Evolutionary conservation across 345 rosid species (phyloP).

Genomic region (Salix udensis): DNA sequence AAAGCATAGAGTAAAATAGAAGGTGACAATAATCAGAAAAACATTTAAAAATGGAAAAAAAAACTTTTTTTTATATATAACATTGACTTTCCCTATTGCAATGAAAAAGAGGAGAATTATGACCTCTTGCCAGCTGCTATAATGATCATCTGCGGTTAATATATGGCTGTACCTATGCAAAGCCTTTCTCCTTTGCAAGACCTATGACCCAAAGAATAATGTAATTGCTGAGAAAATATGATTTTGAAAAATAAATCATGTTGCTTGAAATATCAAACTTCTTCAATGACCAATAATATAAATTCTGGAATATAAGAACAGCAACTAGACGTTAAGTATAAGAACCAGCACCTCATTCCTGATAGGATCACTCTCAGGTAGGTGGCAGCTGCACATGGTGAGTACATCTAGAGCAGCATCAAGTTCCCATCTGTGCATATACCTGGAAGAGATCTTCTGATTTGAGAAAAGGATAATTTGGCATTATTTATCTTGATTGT

Average conservation of each 20-base stretch:
- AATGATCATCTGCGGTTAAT: slow-evolving; percentile 74
- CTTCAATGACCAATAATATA: slow-evolving; percentile 4
- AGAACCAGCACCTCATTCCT: slow-evolving; percentile 57
- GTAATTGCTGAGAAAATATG: slow-evolving; percentile 1
- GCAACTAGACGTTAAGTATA: background rate
- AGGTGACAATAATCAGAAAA: slow-evolving; percentile 1
- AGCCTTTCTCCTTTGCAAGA: slow-evolving; percentile 77
- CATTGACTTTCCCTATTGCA: slow-evolving; percentile 1
- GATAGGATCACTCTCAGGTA: slow-evolving; percentile 53
- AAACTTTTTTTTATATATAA: background rate
- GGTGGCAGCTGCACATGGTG: slow-evolving; percentile 97
- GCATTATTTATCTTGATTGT: no score
- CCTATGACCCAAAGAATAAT: slow-evolving; percentile 34
- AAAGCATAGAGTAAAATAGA: slow-evolving; percentile 5
- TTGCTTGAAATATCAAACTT: background rate
- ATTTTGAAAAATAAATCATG: background rate
- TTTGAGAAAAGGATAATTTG: no score
- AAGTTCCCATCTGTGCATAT: slow-evolving; percentile 88
- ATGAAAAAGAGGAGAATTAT: slow-evolving; percentile 23
- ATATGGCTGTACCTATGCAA: slow-evolving; percentile 88
- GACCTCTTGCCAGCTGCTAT: slow-evolving; percentile 98
- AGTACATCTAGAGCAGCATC: slow-evolving; percentile 88
- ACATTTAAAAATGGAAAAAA: background rate
- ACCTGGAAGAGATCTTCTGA: slow-evolving; percentile 36
- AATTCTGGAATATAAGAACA: slow-evolving; percentile 1